Conservation (phyloP, 2,329 filamentous ascomycete species). For the Monilinia vaccinii-corymbosi region DNA sequence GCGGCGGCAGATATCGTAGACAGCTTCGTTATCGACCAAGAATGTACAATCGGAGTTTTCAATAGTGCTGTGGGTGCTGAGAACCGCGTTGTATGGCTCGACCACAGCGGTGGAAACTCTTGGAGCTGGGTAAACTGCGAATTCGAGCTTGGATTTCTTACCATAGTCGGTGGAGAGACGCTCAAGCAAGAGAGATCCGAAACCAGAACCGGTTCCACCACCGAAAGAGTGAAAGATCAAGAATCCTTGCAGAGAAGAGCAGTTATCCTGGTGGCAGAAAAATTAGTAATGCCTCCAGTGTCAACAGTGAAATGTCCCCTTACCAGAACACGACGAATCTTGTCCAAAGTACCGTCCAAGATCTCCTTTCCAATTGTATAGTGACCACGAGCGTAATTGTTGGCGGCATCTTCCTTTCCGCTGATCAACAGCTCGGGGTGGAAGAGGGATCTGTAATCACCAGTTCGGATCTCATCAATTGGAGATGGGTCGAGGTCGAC, state of each 20-base stretch:
- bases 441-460: constrained; percentile 53
- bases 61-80: constrained; percentile 50
- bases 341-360: constrained; percentile 53
- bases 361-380: constrained; percentile 62
- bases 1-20: constrained; percentile 58
- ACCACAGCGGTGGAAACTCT: constrained; percentile 57
- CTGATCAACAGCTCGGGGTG: constrained; percentile 58
- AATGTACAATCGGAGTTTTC: constrained; percentile 62
- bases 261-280: constrained; percentile 43
- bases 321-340: constrained; percentile 55
- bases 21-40: constrained; percentile 59
- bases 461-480: constrained; percentile 58
- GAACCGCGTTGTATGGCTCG: constrained; percentile 57
- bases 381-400: constrained; percentile 62
- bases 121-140: constrained; percentile 56
- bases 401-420: constrained; percentile 61
- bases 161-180: constrained; percentile 55
- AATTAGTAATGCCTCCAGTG: constrained; percentile 6
- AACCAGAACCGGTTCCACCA: constrained; percentile 58
- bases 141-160: constrained; percentile 62
- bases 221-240: constrained; percentile 62
- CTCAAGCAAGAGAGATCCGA: constrained; percentile 55
- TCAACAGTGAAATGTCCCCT: constrained; percentile 12
- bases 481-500: constrained; percentile 59
- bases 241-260: constrained; percentile 57